phyloP scores from a whole-genome alignment of 225 moss, liverwort and hornwort genomes.

The Pseudoscleropodium purum region DNA sequence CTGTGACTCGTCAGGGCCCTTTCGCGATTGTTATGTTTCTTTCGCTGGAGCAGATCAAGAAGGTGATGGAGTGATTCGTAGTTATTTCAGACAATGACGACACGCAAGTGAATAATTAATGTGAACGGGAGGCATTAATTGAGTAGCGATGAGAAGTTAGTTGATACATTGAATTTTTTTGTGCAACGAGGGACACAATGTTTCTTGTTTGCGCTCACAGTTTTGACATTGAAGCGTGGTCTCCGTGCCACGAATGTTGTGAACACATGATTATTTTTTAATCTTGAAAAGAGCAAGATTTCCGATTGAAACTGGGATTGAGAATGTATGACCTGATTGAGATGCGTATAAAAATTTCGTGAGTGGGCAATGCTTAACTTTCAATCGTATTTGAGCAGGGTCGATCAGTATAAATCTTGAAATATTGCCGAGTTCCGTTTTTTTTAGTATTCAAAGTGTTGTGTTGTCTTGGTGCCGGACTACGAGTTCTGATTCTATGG shows the following conservation, averaged over 20 bases:
- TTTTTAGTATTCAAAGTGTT: not conserved
- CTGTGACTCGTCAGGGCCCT: conserved; percentile 70
- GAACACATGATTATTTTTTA: not conserved
- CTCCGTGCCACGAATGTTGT: not conserved
- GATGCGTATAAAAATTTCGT: not conserved
- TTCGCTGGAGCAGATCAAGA: conserved; percentile 69
- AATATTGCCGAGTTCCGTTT: no score
- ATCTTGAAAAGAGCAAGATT: not conserved
- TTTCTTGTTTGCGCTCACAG: not conserved
- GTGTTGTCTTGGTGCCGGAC: not conserved
- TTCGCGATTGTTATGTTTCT: conserved; percentile 72
- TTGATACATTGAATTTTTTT: not conserved
- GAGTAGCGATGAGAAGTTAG: not conserved
- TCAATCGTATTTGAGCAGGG: not conserved
- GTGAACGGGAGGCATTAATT: not conserved
- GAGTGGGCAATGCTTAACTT: not conserved
- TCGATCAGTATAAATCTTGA: not conserved
- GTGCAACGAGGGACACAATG: not conserved
- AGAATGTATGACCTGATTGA: not conserved
- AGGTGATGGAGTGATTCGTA: not conserved
- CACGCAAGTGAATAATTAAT: rapidly evolving
- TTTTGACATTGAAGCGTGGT: not conserved
- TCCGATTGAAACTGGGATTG: not conserved
- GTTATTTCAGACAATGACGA: not conserved
- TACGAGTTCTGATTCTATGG: not conserved